Percentiles rank a stretch among this genome's conserved stretches.
Conservation (phyloP, 176 grass and related monocot genomes). For the Hyparrhenia diplandra region DNA sequence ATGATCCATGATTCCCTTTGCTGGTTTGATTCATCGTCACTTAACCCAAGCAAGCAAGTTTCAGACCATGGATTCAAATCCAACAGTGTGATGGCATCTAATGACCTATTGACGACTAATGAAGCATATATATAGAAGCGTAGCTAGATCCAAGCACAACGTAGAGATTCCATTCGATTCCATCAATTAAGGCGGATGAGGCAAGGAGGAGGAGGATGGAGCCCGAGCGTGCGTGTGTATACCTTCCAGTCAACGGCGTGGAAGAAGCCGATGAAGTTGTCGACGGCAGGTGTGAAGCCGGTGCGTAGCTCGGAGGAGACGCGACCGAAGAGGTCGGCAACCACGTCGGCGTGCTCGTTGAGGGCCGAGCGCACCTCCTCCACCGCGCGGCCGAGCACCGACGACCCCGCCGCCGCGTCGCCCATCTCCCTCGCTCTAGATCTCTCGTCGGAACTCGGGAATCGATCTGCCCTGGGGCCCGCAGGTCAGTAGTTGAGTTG, state of each 20-base stretch:
- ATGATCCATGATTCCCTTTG: neutral
- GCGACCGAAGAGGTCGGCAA: conserved; percentile 61
- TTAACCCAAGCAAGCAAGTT: neutral
- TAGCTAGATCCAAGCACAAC: neutral
- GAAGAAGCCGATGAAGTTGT: conserved; percentile 86
- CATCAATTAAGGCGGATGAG: neutral
- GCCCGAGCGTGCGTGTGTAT: neutral
- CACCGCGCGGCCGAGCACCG: conserved; percentile 33
- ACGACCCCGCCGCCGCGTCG: neutral
- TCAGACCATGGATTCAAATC: neutral
- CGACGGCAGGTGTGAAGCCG: conserved; percentile 66
- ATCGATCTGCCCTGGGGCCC: no score
- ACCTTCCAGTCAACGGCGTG: conserved; percentile 97
- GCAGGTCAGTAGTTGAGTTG: no score
- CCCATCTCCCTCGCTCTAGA: conserved; percentile 8
- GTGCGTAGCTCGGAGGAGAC: conserved; percentile 71
- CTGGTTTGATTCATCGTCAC: neutral
- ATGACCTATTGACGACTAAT: neutral
- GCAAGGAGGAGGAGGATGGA: neutral
- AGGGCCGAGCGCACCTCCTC: conserved; percentile 74
- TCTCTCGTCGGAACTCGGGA: neutral
- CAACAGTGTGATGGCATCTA: neutral
- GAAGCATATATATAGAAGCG: neutral
- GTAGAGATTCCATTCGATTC: neutral
- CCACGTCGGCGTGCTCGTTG: conserved; percentile 77